Evolutionary conservation across 176 grass and related monocot species (phyloP).

Genomic region (Zoysia japonica): DNA sequence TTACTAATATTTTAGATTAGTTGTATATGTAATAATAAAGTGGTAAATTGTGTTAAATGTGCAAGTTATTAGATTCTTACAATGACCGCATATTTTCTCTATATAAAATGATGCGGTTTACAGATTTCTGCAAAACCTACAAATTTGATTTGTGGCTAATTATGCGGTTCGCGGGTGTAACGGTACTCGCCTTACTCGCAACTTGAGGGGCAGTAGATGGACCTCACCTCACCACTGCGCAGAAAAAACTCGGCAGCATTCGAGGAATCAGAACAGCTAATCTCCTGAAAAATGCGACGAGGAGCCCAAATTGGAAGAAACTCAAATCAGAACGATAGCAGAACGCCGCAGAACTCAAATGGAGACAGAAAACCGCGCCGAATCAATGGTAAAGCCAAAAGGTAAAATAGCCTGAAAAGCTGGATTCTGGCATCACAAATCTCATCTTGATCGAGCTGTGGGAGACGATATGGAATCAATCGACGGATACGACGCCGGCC

Average conservation of each 20-base stretch:
- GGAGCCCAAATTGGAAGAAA: conserved; percentile 11
- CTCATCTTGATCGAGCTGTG: conserved; percentile 21
- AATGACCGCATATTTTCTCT: too few relatives aligned
- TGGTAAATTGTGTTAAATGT: too few relatives aligned
- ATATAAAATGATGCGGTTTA: too few relatives aligned
- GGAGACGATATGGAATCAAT: conserved; percentile 16
- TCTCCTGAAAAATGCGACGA: background rate
- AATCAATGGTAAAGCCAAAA: background rate
- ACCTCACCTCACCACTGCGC: conserved; percentile 7
- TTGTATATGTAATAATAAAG: too few relatives aligned
- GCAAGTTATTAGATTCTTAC: too few relatives aligned
- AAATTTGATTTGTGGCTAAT: too few relatives aligned
- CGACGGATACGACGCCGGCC: background rate
- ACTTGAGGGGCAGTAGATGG: background rate
- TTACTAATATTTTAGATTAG: too few relatives aligned
- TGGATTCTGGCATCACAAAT: conserved; percentile 53
- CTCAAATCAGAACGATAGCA: background rate
- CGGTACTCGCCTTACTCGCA: too few relatives aligned
- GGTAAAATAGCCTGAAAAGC: conserved; percentile 9
- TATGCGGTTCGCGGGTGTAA: too few relatives aligned
- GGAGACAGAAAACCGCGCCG: background rate
- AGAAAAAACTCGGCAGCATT: background rate
- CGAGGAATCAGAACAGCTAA: background rate
- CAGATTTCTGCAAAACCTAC: too few relatives aligned
- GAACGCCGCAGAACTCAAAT: background rate